Base-by-base conservation (phyloP, 2,329 filamentous ascomycete species). In the Aciculosporium take region DNA sequence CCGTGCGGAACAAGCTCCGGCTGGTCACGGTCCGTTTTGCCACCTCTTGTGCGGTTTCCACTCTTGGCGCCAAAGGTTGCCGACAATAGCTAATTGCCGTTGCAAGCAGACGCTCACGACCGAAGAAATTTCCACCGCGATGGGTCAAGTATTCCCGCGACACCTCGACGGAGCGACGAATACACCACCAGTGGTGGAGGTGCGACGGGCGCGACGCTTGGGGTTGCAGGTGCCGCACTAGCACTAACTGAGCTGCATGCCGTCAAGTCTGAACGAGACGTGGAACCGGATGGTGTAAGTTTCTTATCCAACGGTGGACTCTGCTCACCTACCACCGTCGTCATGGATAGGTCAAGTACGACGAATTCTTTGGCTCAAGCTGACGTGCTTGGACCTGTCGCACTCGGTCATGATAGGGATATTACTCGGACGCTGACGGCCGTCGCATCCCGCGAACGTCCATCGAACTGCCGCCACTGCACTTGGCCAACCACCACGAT, bases 241-340 rank as follows among this genome's bases (percentile, higher is more conserved):
- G 87, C 85, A 35, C 69, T 96, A 46, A 85, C 88, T 35, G 85
- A 93, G 66, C 71, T 96, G 57, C 71, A 75, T 53, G 80, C 77
- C 54, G 78, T 89, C 57, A 84, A 84, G 52, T 70, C 80, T 46
- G 81, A 85, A 45, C 70, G 74, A 31, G 82, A 86, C 45, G 84
- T 80, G 75, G 86, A 91, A 49, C 80, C 79, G 40, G 84, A 87
- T 61, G 72, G 71, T 62, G 83, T 87, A 70, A 62, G 75, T 70
- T 20, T 15, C 5, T 15, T n/a, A n/a, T n/a, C n/a, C 17, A 28
- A 20, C n/a, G n/a, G 33, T 28, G 44, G 44, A 50, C 49, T 49
- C 52, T 51, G 53, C 53, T 41, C 44, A 44, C 49, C 15, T 9
- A 17, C 54, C 8, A 53, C 53, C 50, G 48, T 53, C 51, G 51